Evolutionary conservation across 768 basidiomycete genomes (phyloP).

Genomic region (Ramaria rubella): DNA sequence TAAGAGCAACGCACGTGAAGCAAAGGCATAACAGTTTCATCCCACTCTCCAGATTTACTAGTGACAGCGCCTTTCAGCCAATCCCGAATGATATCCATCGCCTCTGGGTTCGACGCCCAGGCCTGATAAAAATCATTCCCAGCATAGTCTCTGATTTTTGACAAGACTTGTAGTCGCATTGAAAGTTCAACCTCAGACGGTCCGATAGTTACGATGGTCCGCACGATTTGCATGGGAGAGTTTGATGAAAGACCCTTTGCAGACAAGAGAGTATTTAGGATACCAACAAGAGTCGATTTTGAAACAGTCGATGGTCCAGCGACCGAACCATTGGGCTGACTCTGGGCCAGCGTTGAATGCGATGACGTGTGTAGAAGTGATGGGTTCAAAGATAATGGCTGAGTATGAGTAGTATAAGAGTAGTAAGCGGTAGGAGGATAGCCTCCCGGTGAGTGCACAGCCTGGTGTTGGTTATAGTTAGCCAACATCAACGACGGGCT

Average conservation of each 20-base stretch:
- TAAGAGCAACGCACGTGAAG: conserved; percentile 59
- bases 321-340: conserved; percentile 9
- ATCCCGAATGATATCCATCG: conserved; percentile 73
- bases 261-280: conserved; percentile 51
- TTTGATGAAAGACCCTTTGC: conserved; percentile 27
- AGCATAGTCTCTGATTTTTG: conserved; percentile 75
- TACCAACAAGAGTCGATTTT: conserved; percentile 45
- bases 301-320: conserved; percentile 19
- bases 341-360: neutral
- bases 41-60: conserved; percentile 48
- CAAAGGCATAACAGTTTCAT: conserved; percentile 80
- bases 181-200: conserved; percentile 53
- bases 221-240: conserved; percentile 61
- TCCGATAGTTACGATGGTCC: conserved; percentile 58
- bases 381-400: conserved; percentile 7
- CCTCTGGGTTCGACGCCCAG: conserved; percentile 70
- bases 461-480: conserved; percentile 3
- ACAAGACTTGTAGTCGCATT: conserved; percentile 69
- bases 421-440: conserved; percentile 9
- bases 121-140: conserved; percentile 83
- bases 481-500: conserved; percentile 8
- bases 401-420: conserved; percentile 3
- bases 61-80: conserved; percentile 72
- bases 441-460: neutral
- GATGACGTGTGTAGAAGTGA: conserved; percentile 7